Base-by-base conservation (phyloP, 345 rosid genomes). In the Moringa oleifera region DNA sequence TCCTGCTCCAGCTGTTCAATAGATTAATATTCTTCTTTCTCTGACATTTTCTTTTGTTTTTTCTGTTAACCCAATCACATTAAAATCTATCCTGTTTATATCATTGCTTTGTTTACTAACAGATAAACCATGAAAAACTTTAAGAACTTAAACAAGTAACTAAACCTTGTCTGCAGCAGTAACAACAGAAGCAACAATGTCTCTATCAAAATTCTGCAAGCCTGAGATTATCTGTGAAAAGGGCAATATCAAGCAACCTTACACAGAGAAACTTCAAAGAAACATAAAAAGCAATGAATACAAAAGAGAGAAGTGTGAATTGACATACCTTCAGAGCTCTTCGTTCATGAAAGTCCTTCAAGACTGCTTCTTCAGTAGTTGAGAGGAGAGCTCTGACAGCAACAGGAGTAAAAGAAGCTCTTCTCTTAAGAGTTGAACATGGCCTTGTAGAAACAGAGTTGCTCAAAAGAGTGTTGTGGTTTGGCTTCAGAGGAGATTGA, bases 151-250 rank as follows among this genome's bases (percentile, higher is more conserved):
- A 28, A 28, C 33, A 41, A 41, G 47, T 4, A 15, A 59, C 17
- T 66, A 20, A 53, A 80, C 89, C 89, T 84, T 84, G 46, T 81
- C 89, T 25, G 89, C 89, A 0, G 89, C 89, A 9, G 82, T 70
- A 68, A 84, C 76, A 41, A 84, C 86, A 12, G 86, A 68, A 57
- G 86, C 79, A 67, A 84, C 89, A 37, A 68, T 81, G 16, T 79
- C 80, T 59, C 65, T 73, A 65, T 84, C 68, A 62, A 81, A 74
- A 68, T 84, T 81, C 58, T 65, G 83, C 75, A 81, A 63, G 20
- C 86, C 89, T 46, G 89, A 79, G 55, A 84, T 84, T 54, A 84
- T 77, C 84, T 84, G 76, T 4, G 22, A 0, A 59, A 0, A 1
- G 36, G 54, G 51, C 7, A 57, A 31, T 10, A 51, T 18, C 12